Evolutionary conservation across 1,284 basidiomycete species (phyloP), one percentile per base, ranked within the genome.

Genomic region (Cryptococcus sp.): DNA sequence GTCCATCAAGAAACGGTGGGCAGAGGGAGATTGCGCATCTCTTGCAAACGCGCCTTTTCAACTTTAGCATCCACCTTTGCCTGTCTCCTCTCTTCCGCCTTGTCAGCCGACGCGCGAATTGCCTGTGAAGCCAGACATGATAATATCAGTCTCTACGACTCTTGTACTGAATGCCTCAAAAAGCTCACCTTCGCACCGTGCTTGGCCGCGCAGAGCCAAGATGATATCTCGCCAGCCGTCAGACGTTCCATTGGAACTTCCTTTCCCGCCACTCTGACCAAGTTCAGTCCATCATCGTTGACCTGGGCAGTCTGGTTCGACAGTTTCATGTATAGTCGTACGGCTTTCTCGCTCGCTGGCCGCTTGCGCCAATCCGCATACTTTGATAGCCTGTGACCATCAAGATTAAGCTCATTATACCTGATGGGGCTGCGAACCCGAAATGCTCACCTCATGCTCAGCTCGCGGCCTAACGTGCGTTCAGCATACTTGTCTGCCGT

Each of bases 281-380:
- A 59, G 3, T 40, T 41, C 3, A 46, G 46, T 8, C 41, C 17
- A 23, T 57, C 52, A 25, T 53, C 48, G 7, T 40, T 22, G 20
- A 61, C 46, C 5, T 40, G 38, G 16, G 16, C 40, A 6, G 50
- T 46, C 2, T 49, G 23, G 7, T 54, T 54, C 17, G 65, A 84
- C 44, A 86, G 79, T 64, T 86, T 88, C 13, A 76, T 64, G n/a
- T 95, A 78, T 41, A 88, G 78, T 10, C 75, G 68, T 58, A 85
- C 82, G 68, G 96, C 93, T 38, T 78, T 80, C 5, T 83, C 80
- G 1, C 87, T 84, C 0, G 91, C 89, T 10, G 85, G 84, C 3
- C 79, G 74, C 43, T 72, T 75, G 29, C 94, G 82, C 94, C 94
- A 97, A 16, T 75, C 76, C 0, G 93, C 91, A 46, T 80, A 81